Evolutionary conservation across 2,329 filamentous ascomycete genomes (phyloP), one percentile per base, ranked within the genome.

Genomic region (Boeremia exigua): DNA sequence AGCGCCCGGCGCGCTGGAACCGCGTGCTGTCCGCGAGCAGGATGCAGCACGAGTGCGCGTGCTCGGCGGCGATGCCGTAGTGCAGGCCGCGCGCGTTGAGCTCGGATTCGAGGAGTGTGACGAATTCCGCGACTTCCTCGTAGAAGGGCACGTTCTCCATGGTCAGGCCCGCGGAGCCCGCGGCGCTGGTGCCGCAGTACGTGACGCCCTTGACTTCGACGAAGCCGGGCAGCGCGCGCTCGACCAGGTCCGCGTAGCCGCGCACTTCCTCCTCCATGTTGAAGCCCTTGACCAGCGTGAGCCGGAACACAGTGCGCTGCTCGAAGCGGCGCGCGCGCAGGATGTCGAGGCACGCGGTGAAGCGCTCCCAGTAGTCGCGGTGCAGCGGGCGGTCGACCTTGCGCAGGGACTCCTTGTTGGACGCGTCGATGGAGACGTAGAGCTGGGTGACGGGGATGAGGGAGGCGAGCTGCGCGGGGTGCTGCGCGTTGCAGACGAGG

Each of bases 121-220:
- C 92, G 70, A 97, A 98, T 2, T 88, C 86, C 32, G 85, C 85
- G 2, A 97, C 90, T 55, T 97, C 94, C 74, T 90, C 88, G 78
- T 97, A 98, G 71, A 96, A 98, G 0, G 94, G 94, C 9, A 98
- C 95, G 71, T 98, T 98, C 68, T 91, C 86, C 94, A 98, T 98
- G n/a, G 88, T 95, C 42, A 98, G 81, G 0, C 94, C 94, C 0
- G 92, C 93, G 48, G 88, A 89, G 4, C 90, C 88, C 8, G 90
- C 90, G 0, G 92, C 92, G 7, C 88, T 88, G 0, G 94, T 98
- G 36, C 95, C 95, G 76, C 95, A 98, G 79, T 95, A 98, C 0
- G 94, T 98, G 33, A 98, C 94, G 50, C 94, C 94, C 80, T 98
- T 98, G 75, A 98, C 85, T 79, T 98, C 94, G 44, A 98, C 87